Evolutionary conservation across 768 basidiomycete species (phyloP), one percentile per base, ranked within the genome.

Genomic region (Jaapia argillacea): DNA sequence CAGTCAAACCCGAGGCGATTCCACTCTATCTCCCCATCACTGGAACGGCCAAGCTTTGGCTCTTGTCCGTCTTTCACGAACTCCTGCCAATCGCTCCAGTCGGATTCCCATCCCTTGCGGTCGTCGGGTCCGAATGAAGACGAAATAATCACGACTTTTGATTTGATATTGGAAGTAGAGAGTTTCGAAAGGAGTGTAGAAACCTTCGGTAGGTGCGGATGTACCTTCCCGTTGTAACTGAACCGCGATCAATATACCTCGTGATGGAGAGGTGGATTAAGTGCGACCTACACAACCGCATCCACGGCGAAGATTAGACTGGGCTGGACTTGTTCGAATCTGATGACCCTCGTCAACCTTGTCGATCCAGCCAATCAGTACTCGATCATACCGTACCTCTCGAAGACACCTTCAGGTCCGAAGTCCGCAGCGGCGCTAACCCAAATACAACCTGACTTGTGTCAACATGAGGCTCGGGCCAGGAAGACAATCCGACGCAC

Each of bases 341-440:
- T 83, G 35, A 12, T 18, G n/a, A n/a, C n/a, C n/a, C n/a, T n/a
- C n/a, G n/a, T n/a, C n/a, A 41, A 42, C 24, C 14, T 22, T 14
- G 35, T 41, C 31, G 45, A 37, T 43, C 26, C 40, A 7, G 40
- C 16, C 42, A 44, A 24, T 28, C 13, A 46, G n/a, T 20, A 45
- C 24, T 36, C 37, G 24, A 25, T 33, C 24, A 22, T n/a, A 20
- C 53, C 61, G 46, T 52, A 79, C 71, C 87, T 71, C 61, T 90
- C 85, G 35, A 81, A 63, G 2, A 85, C 82, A 6, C 86, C 86
- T 48, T 77, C 72, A 16, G 81, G 65, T n/a, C 81, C 86, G 60
- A 89, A 88, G 60, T 89, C 86, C 13, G 85, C 77, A 14, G 85
- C 83, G 12, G 83, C 84, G 53, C 77, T 79, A 36, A 85, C 84